Evolutionary conservation across 257 asterid species (phyloP), one percentile per base, ranked within the genome.

Genomic region (Jacaranda copaia): DNA sequence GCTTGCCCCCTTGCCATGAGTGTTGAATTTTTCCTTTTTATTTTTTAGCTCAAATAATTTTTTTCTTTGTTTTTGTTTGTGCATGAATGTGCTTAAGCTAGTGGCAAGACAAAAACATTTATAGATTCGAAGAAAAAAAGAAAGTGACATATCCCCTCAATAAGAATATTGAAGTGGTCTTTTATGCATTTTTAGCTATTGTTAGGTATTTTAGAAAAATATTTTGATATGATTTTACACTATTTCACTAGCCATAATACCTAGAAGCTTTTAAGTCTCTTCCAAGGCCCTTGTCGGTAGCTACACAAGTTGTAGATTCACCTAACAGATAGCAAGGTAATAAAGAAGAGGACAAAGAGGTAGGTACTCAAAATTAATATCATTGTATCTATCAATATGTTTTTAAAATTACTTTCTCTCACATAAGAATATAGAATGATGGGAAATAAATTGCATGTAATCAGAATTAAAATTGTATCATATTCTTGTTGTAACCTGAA

Each of bases 211-310:
- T 35, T 39, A 66, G 5, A 9, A 12, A 32, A 39, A 39, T 49
- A 74, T 19, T 32, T 36, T 57, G 25, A 9, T 71, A 8, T 56
- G 36, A 75, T 60, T 42, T 40, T 77, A 19, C 60, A 8, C 64
- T 57, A 62, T 16, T 70, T 39, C 81, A 56, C 85, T 84, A 89
- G 94, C 81, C 81, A 16, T 85, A 81, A 61, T 77, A 80, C 77
- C 51, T 68, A 79, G 91, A 89, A 74, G 52, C 73, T 58, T 85
- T 68, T 16, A 83, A 78, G 81, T 84, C 90, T 80, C 90, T 87
- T 81, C 91, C 94, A 16, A 87, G 82, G 80, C 94, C 94, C 32
- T 77, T 81, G 75, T 81, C 93, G 6, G 68, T 85, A 55, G 83
- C 89, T 69, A 76, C 80, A 38, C 81, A 77, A 81, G 83, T 83